phyloP scores from a whole-genome alignment of 257 asterid genomes.

The Echites panduratus region DNA sequence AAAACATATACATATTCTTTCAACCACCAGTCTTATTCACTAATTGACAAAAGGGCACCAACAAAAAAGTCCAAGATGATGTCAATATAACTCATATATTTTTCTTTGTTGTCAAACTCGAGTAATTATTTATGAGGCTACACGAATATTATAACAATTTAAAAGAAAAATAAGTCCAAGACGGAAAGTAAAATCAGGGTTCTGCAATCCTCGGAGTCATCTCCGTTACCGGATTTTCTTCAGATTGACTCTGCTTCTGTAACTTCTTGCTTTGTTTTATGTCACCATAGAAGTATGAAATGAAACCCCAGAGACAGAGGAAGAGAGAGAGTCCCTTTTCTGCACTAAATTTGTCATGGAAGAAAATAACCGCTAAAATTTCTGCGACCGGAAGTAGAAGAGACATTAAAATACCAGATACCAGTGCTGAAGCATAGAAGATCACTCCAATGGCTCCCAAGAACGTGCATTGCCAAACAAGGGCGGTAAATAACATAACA shows the following conservation, averaged over 20 bases:
- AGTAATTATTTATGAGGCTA: too few relatives aligned
- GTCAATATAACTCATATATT: too few relatives aligned
- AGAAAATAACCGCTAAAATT: slow-evolving; percentile 20
- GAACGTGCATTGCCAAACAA: slow-evolving; percentile 20
- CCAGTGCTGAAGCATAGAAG: slow-evolving; percentile 22
- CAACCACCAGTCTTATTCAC: too few relatives aligned
- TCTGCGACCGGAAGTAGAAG: slow-evolving; percentile 20
- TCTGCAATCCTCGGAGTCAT: background rate
- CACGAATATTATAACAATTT: too few relatives aligned
- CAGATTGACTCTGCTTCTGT: background rate
- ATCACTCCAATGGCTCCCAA: slow-evolving; percentile 23
- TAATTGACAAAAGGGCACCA: too few relatives aligned
- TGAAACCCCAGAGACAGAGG: slow-evolving; percentile 1
- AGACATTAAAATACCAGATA: slow-evolving; percentile 12
- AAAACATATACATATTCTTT: too few relatives aligned
- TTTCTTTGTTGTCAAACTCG: too few relatives aligned
- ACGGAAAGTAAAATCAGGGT: background rate
- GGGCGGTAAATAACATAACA: slow-evolving; percentile 3
- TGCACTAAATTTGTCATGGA: slow-evolving; percentile 19
- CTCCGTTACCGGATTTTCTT: background rate
- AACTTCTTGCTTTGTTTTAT: background rate
- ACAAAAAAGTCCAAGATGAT: too few relatives aligned
- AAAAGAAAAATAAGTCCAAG: too few relatives aligned
- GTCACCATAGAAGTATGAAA: background rate
- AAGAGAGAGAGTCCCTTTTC: background rate